Evolutionary conservation across 2,329 filamentous ascomycete species (phyloP).

Genomic region (Davidsoniella virescens): DNA sequence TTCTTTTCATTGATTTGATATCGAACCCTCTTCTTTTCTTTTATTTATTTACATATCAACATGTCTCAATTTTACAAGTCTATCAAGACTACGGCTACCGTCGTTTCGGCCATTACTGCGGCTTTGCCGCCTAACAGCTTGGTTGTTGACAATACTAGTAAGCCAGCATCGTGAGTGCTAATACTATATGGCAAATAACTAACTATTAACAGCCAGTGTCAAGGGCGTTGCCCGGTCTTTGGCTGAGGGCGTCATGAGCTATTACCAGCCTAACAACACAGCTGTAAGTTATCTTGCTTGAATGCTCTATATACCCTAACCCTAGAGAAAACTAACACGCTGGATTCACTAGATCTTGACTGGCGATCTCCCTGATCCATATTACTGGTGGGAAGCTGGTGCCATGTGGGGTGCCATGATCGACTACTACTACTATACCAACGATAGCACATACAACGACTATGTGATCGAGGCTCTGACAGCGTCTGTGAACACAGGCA

Average conservation of each 20-base stretch:
- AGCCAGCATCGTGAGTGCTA: background rate
- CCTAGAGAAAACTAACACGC: background rate
- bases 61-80: slow-evolving; percentile 11
- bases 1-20: too few species aligned
- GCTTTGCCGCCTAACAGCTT: slow-evolving; percentile 7
- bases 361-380: slow-evolving; percentile 47
- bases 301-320: slow-evolving; percentile 13
- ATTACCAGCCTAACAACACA: slow-evolving; percentile 42
- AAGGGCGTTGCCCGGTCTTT: slow-evolving; percentile 43
- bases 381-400: slow-evolving; percentile 54
- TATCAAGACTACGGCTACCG: slow-evolving; percentile 1
- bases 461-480: slow-evolving; percentile 41
- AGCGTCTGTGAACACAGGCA: slow-evolving; percentile 38
- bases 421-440: slow-evolving; percentile 52
- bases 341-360: slow-evolving; percentile 17
- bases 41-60: background rate
- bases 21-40: background rate
- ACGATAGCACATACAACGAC: slow-evolving; percentile 44
- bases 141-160: slow-evolving; percentile 8
- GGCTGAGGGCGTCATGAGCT: slow-evolving; percentile 44
- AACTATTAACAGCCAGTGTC: slow-evolving; percentile 35
- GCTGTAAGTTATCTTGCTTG: slow-evolving; percentile 1
- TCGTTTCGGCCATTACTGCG: background rate
- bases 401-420: slow-evolving; percentile 52
- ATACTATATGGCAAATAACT: background rate